Conservation (phyloP, 305 asterid genomes). For the Solanum hybrid region DNA sequence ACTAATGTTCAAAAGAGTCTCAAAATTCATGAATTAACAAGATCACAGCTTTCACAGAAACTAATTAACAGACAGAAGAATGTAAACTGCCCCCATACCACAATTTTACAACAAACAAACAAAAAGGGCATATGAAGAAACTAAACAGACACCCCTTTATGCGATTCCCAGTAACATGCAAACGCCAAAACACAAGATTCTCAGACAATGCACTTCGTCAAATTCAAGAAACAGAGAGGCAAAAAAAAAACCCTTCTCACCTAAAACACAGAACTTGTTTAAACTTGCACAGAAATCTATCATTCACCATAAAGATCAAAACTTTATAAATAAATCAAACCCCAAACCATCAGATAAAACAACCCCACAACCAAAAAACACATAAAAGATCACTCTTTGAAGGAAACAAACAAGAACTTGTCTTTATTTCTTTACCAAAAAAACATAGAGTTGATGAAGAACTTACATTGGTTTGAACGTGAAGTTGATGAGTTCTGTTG, state of each 20-base stretch:
- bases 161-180: background rate
- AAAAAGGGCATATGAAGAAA: background rate
- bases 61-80: background rate
- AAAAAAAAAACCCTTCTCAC: background rate
- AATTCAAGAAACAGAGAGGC: background rate
- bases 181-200: background rate
- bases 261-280: background rate
- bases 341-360: background rate
- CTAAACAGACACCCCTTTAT: background rate
- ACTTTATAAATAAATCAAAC: background rate
- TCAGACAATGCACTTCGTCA: background rate
- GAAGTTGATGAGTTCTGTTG: background rate
- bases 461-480: background rate
- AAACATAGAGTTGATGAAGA: background rate
- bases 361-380: background rate
- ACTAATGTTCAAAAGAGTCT: background rate
- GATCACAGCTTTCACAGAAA: background rate
- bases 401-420: background rate
- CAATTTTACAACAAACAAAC: background rate
- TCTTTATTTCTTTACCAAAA: background rate
- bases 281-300: background rate
- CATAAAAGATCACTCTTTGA: background rate
- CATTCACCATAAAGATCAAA: background rate
- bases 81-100: background rate
- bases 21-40: background rate